These are phyloP conservation scores for Phaffomyces thermotolerans DNA, from an alignment of 805 yeast genomes.

Conservation along the genomic window DNA sequence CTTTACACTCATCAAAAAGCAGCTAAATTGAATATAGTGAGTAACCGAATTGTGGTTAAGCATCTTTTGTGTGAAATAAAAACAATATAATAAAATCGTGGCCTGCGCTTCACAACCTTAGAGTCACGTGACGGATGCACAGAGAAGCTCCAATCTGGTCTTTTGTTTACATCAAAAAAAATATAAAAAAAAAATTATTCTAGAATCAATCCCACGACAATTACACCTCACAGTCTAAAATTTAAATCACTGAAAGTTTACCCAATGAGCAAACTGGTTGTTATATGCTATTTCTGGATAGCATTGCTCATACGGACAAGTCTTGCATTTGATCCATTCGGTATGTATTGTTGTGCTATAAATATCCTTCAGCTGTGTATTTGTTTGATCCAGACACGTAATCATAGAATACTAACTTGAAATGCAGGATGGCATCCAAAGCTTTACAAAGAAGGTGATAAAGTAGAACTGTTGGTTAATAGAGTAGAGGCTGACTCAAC, in stretches of 20 bases:
- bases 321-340: slow-evolving; percentile 19
- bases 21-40: neutral
- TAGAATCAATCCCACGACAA: no score
- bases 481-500: slow-evolving; percentile 74
- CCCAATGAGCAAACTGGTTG: neutral
- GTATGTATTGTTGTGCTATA: slow-evolving; percentile 9
- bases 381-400: no score
- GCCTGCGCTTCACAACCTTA: neutral
- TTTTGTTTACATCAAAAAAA: no score
- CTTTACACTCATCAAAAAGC: slow-evolving; percentile 13
- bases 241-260: no score
- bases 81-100: neutral
- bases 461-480: slow-evolving; percentile 64
- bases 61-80: neutral
- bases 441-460: slow-evolving; percentile 43
- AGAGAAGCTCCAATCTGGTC: no score
- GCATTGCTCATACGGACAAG: neutral
- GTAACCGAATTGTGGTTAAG: neutral
- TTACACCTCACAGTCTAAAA: no score
- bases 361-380: no score
- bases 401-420: neutral
- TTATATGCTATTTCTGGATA: slow-evolving; percentile 1
- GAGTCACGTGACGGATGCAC: no score
- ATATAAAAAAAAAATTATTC: no score
- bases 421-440: slow-evolving; percentile 30